Base-by-base conservation (phyloP, 495 filamentous ascomycete species). In the Elaphomyces granulatus region DNA sequence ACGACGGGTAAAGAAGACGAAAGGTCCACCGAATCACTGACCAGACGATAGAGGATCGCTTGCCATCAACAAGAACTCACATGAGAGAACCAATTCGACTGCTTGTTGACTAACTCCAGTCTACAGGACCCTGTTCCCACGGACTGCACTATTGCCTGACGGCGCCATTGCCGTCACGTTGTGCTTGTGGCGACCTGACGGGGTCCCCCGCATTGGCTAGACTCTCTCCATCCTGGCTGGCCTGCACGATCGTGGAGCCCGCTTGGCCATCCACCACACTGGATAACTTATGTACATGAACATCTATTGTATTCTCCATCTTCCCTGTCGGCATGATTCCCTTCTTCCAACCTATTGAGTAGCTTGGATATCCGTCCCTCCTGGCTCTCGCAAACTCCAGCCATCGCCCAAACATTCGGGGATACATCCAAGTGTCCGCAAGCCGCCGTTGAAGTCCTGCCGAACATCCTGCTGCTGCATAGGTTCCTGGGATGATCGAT, bases 221-320 rank as follows among this genome's bases (percentile, higher is more conserved):
- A 28, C 23, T 12, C 12, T 12, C 23, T 12, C 23, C 23, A 28
- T 6, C 23, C 23, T n/a, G n/a, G n/a, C 36, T 38, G 39, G 39
- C 41, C 41, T 43, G 41, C 41, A 43, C 41, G 41, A 43, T 38
- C 35, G 41, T 43, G 41, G 41, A 43, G 41, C 41, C 41, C 18
- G 28, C 36, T 32, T 36, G 35, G 23, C 41, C 41, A 28, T 28
- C 23, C 23, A 26, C 26, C 36, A 36, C 41, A 35, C 35, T 40
- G 40, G 36, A 37, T 34, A 36, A 30, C 36, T 47, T 32, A 26
- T 38, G 36, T 32, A n/a, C n/a, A 3, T 17, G 8, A 16, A 38
- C 23, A 41, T 28, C 18, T 23, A 19, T 34, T 36, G 38, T 21
- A 23, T 36, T 23, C 38, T 38, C 21, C 38, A 30, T 33, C 38